Base-by-base conservation (phyloP, 768 basidiomycete species). In the Suillus placidus region DNA sequence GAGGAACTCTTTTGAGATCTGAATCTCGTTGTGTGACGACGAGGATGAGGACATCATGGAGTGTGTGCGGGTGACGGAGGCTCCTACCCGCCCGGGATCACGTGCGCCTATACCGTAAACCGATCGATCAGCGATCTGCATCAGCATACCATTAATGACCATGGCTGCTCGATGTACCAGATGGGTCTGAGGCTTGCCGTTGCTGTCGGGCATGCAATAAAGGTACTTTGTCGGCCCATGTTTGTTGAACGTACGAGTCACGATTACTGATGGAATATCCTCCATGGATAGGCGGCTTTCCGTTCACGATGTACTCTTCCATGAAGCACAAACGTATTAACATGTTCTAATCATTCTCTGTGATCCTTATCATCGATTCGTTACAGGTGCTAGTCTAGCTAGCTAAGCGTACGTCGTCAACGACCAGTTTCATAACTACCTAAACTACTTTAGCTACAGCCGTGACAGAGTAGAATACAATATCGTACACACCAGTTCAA, bases 1-100 rank as follows among this genome's bases (percentile, higher is more conserved):
- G 66, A 91, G 84, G 62, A 75, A 74, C 0, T 58, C 2, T 26
- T 68, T 65, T 35, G 67, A 72, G 47, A 82, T 72, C 12, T 73
- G 75, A 38, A 79, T 72, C 8, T 79, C 72, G 70, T 82, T 82
- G 70, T 78, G 74, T 55, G 71, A 60, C 30, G 47, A 38, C n/a
- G 61, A 37, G 9, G 23, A 60, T 38, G 62, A 40, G 56, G 64
- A 51, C 74, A 76, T 76, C n/a, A n/a, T n/a, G n/a, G 64, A 30
- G 40, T 40, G 40, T 20, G 3, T 13, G 32, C 54, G 54, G 20
- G 26, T 30, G 12, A n/a, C n/a, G n/a, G n/a, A n/a, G n/a, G n/a
- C n/a, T n/a, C n/a, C n/a, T n/a, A n/a, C n/a, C n/a, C n/a, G n/a
- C n/a, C n/a, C n/a, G n/a, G 26, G 26, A 26, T 26, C 26, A 26